These are phyloP conservation scores for Arabidopsis thaliana DNA, from an alignment of 345 rosid genomes.

Conservation along the genomic window TAIR10.1 NC_003074.8:19500001-19500500, in stretches of 20 bases:
- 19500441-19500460: not conserved
- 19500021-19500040: conserved; percentile 4
- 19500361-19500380: conserved; percentile 21
- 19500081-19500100: not conserved
- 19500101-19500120: not conserved
- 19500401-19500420: conserved; percentile 27
- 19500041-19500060: not conserved
- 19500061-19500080: not conserved
- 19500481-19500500: conserved; percentile 16
- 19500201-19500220: conserved; percentile 16
- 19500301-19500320: conserved; percentile 12
- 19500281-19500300: conserved; percentile 10
- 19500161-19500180: not conserved
- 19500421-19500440: not conserved
- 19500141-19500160: not conserved
- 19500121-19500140: not conserved
- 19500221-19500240: not conserved
- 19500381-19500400: conserved; percentile 25
- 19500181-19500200: conserved; percentile 8
- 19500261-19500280: not conserved
- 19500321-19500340: conserved; percentile 23
- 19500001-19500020: not conserved
- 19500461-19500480: conserved; percentile 29
- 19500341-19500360: conserved; percentile 23
- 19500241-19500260: conserved; percentile 3